phyloP scores from a whole-genome alignment of 148 eudicot species.

The Chenopodium quinoa region DNA sequence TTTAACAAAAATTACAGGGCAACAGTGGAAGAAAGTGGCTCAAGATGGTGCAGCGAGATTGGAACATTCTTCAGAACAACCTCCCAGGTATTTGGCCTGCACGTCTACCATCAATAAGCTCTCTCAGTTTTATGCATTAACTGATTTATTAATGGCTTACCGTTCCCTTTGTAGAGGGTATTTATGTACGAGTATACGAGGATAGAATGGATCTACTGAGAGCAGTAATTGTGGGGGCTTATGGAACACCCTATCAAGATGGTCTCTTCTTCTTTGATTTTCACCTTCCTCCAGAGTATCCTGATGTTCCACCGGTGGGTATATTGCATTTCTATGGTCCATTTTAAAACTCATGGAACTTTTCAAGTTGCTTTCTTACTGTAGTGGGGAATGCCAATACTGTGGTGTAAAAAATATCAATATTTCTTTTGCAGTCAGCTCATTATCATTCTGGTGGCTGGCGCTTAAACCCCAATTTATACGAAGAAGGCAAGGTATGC shows the following conservation, averaged over 20 bases:
- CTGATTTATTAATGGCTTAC: not conserved
- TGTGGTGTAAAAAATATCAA: not conserved
- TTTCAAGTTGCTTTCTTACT: not conserved
- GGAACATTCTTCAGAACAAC: constrained; percentile 92
- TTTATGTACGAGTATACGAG: constrained; percentile 92
- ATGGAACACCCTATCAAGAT: constrained; percentile 99
- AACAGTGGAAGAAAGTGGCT: constrained; percentile 87
- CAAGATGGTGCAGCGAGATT: constrained; percentile 89
- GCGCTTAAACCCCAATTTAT: constrained; percentile 90
- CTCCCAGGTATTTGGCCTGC: constrained; percentile 60
- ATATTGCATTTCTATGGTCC: constrained; percentile 10
- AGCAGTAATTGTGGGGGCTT: constrained; percentile 94
- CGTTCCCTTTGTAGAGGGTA: constrained; percentile 52
- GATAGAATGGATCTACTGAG: constrained; percentile 96
- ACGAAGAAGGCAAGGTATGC: constrained; percentile 99
- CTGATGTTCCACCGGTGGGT: constrained; percentile 93
- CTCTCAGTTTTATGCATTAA: not conserved
- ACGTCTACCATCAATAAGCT: not conserved
- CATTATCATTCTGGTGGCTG: constrained; percentile 98
- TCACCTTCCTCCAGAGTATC: constrained; percentile 93
- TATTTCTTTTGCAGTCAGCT: constrained; percentile 59
- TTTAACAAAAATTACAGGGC: constrained; percentile 40
- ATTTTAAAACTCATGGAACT: not conserved
- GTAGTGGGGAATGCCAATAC: not conserved
- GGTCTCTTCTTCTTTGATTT: constrained; percentile 98